Percentiles rank a stretch among this genome's conserved stretches.
Conservation (phyloP, 2,329 filamentous ascomycete genomes). For the Berkeleyomyces rouxiae region DNA sequence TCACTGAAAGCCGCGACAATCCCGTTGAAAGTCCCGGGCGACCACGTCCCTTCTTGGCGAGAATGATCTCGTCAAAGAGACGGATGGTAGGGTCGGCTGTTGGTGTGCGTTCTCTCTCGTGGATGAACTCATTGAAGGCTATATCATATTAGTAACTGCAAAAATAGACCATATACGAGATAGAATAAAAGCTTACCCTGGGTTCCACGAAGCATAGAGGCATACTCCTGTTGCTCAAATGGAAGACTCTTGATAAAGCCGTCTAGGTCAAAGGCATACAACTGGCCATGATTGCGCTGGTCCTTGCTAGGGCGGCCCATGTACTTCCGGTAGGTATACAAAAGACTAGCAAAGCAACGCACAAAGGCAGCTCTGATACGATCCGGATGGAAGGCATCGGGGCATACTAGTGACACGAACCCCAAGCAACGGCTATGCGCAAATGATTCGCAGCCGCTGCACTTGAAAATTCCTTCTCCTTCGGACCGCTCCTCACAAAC, state of each 20-base stretch:
- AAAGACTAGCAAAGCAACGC: conserved; percentile 45
- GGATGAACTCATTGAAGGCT: conserved; percentile 66
- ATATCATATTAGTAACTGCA: neutral
- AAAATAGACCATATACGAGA: neutral
- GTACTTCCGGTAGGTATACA: conserved; percentile 51
- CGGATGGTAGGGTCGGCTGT: conserved; percentile 49
- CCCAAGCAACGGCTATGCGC: conserved; percentile 45
- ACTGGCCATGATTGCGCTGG: conserved; percentile 42
- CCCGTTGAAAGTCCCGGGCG: conserved; percentile 49
- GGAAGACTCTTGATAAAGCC: conserved; percentile 48
- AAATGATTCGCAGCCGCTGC: conserved; percentile 43
- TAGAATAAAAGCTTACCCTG: conserved; percentile 33
- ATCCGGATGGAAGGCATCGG: conserved; percentile 43
- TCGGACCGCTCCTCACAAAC: conserved; percentile 62
- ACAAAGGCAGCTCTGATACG: conserved; percentile 48
- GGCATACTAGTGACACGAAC: conserved; percentile 46
- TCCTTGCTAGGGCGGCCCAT: conserved; percentile 41
- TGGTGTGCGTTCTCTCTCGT: conserved; percentile 55
- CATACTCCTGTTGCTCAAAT: conserved; percentile 49
- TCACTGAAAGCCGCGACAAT: conserved; percentile 43
- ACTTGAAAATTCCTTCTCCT: conserved; percentile 58
- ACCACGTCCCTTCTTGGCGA: conserved; percentile 56
- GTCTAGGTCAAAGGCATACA: conserved; percentile 49
- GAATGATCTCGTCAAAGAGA: conserved; percentile 69
- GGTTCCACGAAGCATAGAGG: conserved; percentile 46